Percentiles rank a stretch among this genome's conserved stretches.
These are phyloP conservation scores for Platanthera guangdongensis DNA, from an alignment of 106 monocot species.

Conservation along the genomic window DNA sequence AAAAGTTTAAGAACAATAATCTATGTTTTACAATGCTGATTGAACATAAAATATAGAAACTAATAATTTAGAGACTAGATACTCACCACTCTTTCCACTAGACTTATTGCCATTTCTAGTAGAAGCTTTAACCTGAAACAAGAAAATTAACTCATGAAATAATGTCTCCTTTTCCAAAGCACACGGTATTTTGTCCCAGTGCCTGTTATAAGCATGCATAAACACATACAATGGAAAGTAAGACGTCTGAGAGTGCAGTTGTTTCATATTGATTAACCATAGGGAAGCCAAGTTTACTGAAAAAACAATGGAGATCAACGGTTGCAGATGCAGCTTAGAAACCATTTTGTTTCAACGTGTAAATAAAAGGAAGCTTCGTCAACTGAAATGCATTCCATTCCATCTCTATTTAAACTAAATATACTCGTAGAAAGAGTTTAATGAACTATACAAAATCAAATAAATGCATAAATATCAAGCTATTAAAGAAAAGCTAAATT, in stretches of 20 bases:
- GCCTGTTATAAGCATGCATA: background rate
- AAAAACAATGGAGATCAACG: background rate
- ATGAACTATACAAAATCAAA: too few relatives aligned
- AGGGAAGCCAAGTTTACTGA: background rate
- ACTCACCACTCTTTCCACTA: conserved; percentile 5
- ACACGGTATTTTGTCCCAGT: background rate
- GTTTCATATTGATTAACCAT: background rate
- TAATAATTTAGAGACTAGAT: background rate
- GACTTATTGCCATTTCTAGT: background rate
- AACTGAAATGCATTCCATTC: too few relatives aligned
- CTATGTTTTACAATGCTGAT: background rate
- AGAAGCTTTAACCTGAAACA: background rate
- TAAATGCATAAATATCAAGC: background rate
- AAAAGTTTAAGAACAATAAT: background rate
- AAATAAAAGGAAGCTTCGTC: too few relatives aligned
- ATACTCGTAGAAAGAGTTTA: too few relatives aligned
- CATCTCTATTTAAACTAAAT: too few relatives aligned
- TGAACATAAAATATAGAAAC: background rate
- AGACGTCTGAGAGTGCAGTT: background rate
- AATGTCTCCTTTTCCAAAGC: background rate
- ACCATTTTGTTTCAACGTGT: too few relatives aligned
- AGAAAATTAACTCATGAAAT: background rate
- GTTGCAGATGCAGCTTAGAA: too few relatives aligned
- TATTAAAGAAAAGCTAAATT: background rate
- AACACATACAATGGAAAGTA: background rate